Evolutionary conservation across 2,329 filamentous ascomycete species (phyloP).

Genomic region (Periconia sp.): DNA sequence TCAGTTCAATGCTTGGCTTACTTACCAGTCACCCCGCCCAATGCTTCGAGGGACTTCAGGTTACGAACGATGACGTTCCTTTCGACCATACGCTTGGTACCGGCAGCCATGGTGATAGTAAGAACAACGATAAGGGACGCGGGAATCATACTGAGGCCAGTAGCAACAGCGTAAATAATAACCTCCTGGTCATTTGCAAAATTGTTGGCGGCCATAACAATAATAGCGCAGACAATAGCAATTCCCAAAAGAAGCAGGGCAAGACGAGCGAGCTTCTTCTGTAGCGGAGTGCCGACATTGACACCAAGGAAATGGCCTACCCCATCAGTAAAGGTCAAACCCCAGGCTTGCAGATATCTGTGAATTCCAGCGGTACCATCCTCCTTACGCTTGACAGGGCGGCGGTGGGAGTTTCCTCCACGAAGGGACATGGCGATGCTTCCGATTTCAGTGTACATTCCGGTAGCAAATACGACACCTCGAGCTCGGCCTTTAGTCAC

Average conservation of each 20-base stretch:
- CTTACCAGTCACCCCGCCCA: slow-evolving; percentile 38
- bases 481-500: slow-evolving; percentile 70
- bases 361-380: slow-evolving; percentile 38
- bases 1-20: background rate
- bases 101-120: slow-evolving; percentile 44
- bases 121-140: slow-evolving; percentile 41
- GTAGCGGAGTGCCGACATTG: slow-evolving; percentile 42
- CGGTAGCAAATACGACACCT: slow-evolving; percentile 68
- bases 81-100: slow-evolving; percentile 41
- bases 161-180: slow-evolving; percentile 44
- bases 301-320: slow-evolving; percentile 44
- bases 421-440: slow-evolving; percentile 71
- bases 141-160: slow-evolving; percentile 42
- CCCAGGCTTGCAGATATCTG: slow-evolving; percentile 53
- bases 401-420: slow-evolving; percentile 42
- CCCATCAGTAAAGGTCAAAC: slow-evolving; percentile 50
- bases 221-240: slow-evolving; percentile 42
- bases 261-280: slow-evolving; percentile 40
- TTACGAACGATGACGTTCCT: slow-evolving; percentile 39
- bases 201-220: slow-evolving; percentile 43
- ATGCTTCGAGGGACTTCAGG: slow-evolving; percentile 38
- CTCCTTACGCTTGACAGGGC: slow-evolving; percentile 46
- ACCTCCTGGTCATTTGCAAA: slow-evolving; percentile 44
- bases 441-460: slow-evolving; percentile 73
- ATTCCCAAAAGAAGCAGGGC: slow-evolving; percentile 40